Conservation (phyloP, 2,329 filamentous ascomycete species). For the Pyrenophora tritici-repentis region DNA sequence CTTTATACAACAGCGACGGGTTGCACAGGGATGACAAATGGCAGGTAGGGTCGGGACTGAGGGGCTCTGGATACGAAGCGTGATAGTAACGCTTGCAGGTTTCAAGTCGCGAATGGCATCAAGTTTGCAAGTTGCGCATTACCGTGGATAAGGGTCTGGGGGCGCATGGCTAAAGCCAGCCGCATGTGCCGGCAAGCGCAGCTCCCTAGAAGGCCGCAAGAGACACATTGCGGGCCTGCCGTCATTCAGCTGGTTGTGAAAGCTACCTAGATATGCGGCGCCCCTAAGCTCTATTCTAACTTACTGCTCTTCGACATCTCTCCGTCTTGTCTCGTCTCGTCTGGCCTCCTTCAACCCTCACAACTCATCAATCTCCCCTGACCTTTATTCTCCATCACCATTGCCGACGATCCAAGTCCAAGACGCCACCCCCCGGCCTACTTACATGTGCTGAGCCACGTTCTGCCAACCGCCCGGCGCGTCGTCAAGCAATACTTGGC, state of each 20-base stretch:
- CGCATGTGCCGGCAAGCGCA: conserved; percentile 18
- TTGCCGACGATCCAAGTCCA: background rate
- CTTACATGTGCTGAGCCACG: conserved; percentile 9
- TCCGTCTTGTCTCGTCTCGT: background rate
- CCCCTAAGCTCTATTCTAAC: conserved; percentile 19
- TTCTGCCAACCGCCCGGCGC: conserved; percentile 24
- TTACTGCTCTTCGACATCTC: no score
- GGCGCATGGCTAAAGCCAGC: conserved; percentile 7
- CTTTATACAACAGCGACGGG: background rate
- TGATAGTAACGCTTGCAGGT: background rate
- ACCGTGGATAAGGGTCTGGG: conserved; percentile 1
- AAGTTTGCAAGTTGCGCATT: conserved; percentile 1
- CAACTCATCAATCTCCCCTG: background rate
- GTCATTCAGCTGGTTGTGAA: conserved; percentile 21
- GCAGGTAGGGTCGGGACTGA: background rate
- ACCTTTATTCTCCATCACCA: background rate
- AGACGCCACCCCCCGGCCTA: background rate
- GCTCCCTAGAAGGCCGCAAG: conserved; percentile 9
- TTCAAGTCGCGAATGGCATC: background rate
- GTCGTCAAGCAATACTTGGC: conserved; percentile 31
- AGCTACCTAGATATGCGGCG: conserved; percentile 21
- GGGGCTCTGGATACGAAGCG: background rate
- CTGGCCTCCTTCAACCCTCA: background rate
- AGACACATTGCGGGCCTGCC: conserved; percentile 22
- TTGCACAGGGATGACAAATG: background rate